Evolutionary conservation across 345 rosid genomes (phyloP), one percentile per base, ranked within the genome.

Genomic region (Eucalyptus pauciflora): DNA sequence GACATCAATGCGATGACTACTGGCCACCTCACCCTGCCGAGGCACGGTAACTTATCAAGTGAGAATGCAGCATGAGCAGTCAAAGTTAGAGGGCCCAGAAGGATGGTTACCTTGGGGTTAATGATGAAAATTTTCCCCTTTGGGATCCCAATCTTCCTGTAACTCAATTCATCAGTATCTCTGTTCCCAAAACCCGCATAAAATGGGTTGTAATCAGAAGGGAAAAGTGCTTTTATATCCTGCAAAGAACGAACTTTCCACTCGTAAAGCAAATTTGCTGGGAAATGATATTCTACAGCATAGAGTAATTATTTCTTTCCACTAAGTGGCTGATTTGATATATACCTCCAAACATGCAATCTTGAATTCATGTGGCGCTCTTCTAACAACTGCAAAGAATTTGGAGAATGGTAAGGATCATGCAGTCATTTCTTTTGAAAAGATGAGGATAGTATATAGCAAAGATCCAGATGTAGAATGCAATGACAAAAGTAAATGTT

Each of bases 321-420:
- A 54, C 60, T 20, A 27, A 43, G 85, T 64, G 71, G 15, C n/a
- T 41, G 43, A 87, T 89, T 88, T 83, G 67, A 52, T 15, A 71
- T 83, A 87, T 94, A 95, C 99, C 99, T 97, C 95, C 88, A 97
- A 89, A 93, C 99, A 97, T 10, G 98, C 98, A 60, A 97, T 97
- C 92, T 97, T 97, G 94, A 97, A 97, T 88, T 97, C 98, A 49
- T 97, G 99, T 62, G 99, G 99, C 45, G 99, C 97, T 92, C 98
- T 94, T 93, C 99, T 92, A 89, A 97, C 96, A 45, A 97, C 99
- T 97, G 94, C 83, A 91, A 93, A n/a, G 45, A 86, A 43, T 51
- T 45, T 4, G 33, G 64, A 54, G 69, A 86, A 51, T 37, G 48
- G n/a, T 48, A 54, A 31, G 20, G 58, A 60, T 12, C 87, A 41